Evolutionary conservation across 2,329 filamentous ascomycete genomes (phyloP).

Genomic region (Proliferodiscus dingleyae): DNA sequence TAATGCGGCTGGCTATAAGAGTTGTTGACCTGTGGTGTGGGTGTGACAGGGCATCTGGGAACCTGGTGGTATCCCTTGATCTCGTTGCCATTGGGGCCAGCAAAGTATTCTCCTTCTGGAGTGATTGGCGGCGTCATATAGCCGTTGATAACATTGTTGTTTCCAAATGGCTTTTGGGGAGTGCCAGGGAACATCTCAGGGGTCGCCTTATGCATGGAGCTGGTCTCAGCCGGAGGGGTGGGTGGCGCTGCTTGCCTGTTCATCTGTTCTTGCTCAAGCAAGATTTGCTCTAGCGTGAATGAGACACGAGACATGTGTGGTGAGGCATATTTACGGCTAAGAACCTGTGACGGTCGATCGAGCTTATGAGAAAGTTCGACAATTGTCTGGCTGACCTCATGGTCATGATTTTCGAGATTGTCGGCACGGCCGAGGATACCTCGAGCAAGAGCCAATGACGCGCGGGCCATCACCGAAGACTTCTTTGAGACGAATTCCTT

Average conservation of each 20-base stretch:
- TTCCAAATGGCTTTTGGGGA: constrained; percentile 68
- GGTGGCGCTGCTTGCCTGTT: constrained; percentile 54
- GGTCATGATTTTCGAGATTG: constrained; percentile 63
- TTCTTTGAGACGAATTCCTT: constrained; percentile 92
- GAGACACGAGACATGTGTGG: constrained; percentile 61
- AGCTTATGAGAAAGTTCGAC: constrained; percentile 51
- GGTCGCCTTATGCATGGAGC: constrained; percentile 42
- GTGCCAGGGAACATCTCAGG: constrained; percentile 65
- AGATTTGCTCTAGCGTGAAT: constrained; percentile 59
- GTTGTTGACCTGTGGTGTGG: constrained; percentile 48
- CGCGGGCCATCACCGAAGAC: constrained; percentile 84
- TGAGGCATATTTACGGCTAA: constrained; percentile 64
- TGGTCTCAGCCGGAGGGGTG: constrained; percentile 51
- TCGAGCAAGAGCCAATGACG: constrained; percentile 78
- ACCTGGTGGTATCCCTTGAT: constrained; percentile 24
- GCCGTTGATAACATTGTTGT: constrained; percentile 61
- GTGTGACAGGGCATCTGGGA: constrained; percentile 55
- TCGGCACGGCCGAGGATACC: constrained; percentile 81
- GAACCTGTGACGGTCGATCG: constrained; percentile 61
- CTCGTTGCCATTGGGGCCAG: constrained; percentile 21
- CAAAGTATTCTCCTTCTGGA: constrained; percentile 61
- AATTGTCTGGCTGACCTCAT: constrained; percentile 63
- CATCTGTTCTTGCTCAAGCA: constrained; percentile 56
- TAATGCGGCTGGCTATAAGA: constrained; percentile 39
- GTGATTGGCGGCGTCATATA: constrained; percentile 85